Conservation (phyloP, 2,329 filamentous ascomycete genomes). For the Alternaria consortialis region DNA sequence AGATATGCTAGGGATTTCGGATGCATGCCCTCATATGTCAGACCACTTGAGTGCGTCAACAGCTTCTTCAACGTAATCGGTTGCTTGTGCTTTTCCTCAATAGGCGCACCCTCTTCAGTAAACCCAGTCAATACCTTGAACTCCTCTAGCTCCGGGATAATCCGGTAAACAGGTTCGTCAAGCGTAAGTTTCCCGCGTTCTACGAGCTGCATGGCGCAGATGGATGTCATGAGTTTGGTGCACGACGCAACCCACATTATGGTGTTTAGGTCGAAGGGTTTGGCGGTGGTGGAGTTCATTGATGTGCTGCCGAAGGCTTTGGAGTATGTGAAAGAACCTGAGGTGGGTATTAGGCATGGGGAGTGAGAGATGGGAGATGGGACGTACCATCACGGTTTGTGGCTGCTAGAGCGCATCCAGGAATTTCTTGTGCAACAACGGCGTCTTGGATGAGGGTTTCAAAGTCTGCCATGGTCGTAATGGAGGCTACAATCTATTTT, state of each 20-base stretch:
- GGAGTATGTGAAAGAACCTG: constrained; percentile 50
- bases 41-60: constrained; percentile 61
- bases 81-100: constrained; percentile 31
- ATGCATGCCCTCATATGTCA: constrained; percentile 57
- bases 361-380: background rate
- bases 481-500: background rate
- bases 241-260: constrained; percentile 52
- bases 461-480: constrained; percentile 31
- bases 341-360: background rate
- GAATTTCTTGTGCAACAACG: constrained; percentile 30
- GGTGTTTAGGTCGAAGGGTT: constrained; percentile 34
- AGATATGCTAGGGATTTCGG: constrained; percentile 54
- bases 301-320: constrained; percentile 49
- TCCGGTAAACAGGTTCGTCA: constrained; percentile 43
- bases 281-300: constrained; percentile 27
- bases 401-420: constrained; percentile 36
- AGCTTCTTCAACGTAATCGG: constrained; percentile 51
- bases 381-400: constrained; percentile 37
- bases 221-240: constrained; percentile 51
- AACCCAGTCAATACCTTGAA: constrained; percentile 39
- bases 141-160: constrained; percentile 45
- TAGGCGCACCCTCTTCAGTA: constrained; percentile 33
- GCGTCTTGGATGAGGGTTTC: constrained; percentile 37
- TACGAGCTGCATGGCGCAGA: constrained; percentile 47
- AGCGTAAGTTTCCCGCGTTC: constrained; percentile 45